phyloP scores from a whole-genome alignment of 208 protist species.

The Leishmania tarentolae region DNA sequence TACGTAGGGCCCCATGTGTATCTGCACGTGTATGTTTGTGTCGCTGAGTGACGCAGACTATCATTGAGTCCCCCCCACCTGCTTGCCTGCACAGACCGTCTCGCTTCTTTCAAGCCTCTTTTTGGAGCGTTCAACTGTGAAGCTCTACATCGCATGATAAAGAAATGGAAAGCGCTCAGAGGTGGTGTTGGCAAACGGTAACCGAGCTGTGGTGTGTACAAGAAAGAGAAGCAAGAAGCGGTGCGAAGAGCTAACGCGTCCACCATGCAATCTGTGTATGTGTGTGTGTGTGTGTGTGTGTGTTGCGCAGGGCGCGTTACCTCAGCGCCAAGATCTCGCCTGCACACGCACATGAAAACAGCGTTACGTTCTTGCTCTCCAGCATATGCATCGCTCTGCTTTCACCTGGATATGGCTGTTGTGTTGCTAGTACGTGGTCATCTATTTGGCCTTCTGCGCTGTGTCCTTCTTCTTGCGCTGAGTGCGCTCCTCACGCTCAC shows the following conservation, averaged over 20 bases:
- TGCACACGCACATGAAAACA: not conserved
- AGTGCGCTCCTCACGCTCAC: slow-evolving; percentile 81
- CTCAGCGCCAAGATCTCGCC: not conserved
- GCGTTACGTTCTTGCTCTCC: not conserved
- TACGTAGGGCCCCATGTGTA: not conserved
- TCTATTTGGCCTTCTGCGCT: slow-evolving; percentile 18
- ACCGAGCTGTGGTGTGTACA: not conserved
- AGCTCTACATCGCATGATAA: slow-evolving; percentile 9
- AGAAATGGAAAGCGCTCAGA: slow-evolving; percentile 1
- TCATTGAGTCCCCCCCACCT: not conserved
- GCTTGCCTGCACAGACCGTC: not conserved
- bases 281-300: not conserved
- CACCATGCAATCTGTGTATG: not conserved
- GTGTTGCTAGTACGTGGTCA: not conserved
- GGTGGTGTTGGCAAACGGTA: not conserved
- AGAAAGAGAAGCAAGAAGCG: not conserved
- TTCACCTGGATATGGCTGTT: not conserved
- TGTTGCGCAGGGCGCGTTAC: not conserved
- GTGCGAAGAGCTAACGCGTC: not conserved
- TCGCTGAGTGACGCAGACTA: not conserved
- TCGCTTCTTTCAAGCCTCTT: not conserved
- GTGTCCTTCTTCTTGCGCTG: slow-evolving; percentile 59
- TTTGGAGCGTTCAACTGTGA: not conserved
- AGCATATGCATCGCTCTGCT: not conserved
- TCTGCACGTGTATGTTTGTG: not conserved